phyloP scores from a whole-genome alignment of 176 grass and related monocot genomes.

The Aechmea fasciata region DNA sequence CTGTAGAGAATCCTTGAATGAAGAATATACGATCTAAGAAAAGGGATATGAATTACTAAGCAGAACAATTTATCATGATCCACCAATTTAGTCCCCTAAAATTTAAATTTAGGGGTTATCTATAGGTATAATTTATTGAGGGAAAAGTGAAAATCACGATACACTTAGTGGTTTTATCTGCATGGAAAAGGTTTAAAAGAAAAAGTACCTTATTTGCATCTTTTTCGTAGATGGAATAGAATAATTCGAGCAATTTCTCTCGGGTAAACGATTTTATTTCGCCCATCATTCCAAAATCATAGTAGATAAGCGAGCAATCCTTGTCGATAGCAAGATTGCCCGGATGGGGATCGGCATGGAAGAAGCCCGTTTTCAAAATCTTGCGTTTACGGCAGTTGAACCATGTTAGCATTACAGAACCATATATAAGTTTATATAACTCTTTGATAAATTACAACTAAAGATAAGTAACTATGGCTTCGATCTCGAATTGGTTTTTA shows the following conservation, averaged over 20 bases:
- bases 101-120: neutral
- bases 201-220: constrained; percentile 85
- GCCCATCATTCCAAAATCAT: constrained; percentile 99
- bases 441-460: too few species aligned
- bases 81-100: neutral
- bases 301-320: constrained; percentile 85
- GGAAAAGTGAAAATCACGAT: too few species aligned
- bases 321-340: constrained; percentile 91
- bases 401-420: constrained; percentile 11
- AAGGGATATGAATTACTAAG: too few species aligned
- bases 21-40: neutral
- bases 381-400: constrained; percentile 32
- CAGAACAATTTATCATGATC: too few species aligned
- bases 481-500: too few species aligned
- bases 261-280: constrained; percentile 95
- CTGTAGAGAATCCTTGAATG: neutral
- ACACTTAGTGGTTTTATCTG: neutral
- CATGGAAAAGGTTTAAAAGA: neutral
- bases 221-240: constrained; percentile 94
- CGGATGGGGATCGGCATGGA: constrained; percentile 96
- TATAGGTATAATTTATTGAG: too few species aligned
- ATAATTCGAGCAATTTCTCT: constrained; percentile 84
- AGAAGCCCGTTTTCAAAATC: constrained; percentile 92
- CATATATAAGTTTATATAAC: neutral
- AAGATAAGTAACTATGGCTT: too few species aligned